A percentile compares a stretch with the other conserved stretches of the same genome.
Conservation (phyloP, 768 basidiomycete species). For the Mycena haematopus region DNA sequence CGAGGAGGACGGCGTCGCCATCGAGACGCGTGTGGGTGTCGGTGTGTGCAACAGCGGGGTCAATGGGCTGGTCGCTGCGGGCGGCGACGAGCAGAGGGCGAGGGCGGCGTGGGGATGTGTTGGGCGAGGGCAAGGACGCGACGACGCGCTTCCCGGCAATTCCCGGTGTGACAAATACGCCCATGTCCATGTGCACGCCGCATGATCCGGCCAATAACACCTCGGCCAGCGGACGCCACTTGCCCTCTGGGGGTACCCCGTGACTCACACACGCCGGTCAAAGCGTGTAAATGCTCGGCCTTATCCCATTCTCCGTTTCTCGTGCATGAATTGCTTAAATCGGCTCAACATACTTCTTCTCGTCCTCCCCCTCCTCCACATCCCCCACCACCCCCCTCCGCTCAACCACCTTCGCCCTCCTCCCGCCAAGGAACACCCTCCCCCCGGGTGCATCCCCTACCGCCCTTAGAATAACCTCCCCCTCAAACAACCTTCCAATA, state of each 20-base stretch:
- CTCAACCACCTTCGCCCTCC: conserved; percentile 35
- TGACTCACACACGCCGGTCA: conserved; percentile 3
- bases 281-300: neutral
- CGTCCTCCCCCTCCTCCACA: neutral
- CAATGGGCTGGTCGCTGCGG: neutral
- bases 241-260: too few species aligned
- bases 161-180: neutral
- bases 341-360: neutral
- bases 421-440: conserved; percentile 39
- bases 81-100: neutral
- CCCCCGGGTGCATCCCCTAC: conserved; percentile 51
- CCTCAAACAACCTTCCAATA: conserved; percentile 51
- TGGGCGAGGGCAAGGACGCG: neutral
- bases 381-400: neutral
- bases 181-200: too few species aligned
- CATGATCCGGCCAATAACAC: too few species aligned
- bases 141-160: neutral
- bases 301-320: too few species aligned
- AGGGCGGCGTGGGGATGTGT: neutral
- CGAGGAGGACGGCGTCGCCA: conserved; percentile 84
- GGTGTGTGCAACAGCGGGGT: neutral
- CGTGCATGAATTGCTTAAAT: neutral
- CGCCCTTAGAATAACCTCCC: conserved; percentile 42
- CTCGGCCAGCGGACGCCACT: too few species aligned
- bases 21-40: conserved; percentile 46